These are phyloP conservation scores for Cylindrodendrum hubeiense DNA, from an alignment of 2,329 filamentous ascomycete species.

Conservation along the genomic window DNA sequence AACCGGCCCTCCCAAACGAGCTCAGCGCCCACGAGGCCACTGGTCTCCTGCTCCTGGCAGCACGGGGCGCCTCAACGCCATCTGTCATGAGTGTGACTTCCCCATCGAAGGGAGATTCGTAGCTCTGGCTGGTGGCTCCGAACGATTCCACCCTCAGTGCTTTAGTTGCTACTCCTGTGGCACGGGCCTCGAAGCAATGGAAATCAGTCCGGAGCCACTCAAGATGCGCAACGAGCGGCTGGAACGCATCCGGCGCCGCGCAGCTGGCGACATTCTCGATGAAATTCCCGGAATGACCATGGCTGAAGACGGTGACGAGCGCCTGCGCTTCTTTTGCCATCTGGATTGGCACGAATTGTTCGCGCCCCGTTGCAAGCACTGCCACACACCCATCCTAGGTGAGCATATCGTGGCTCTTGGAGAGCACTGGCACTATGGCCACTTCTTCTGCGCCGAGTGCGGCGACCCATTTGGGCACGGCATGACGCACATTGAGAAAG, in stretches of 20 bases:
- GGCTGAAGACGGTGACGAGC: conserved; percentile 78
- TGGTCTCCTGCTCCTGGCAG: conserved; percentile 68
- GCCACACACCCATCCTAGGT: conserved; percentile 95
- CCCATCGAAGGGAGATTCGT: conserved; percentile 94
- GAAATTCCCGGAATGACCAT: conserved; percentile 74
- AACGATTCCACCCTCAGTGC: conserved; percentile 92
- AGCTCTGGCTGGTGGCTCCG: conserved; percentile 77
- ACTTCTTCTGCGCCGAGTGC: conserved; percentile 99
- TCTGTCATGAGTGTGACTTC: conserved; percentile 85
- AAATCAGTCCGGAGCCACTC: conserved; percentile 94
- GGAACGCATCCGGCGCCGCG: conserved; percentile 75
- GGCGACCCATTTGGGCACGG: conserved; percentile 89
- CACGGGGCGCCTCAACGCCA: conserved; percentile 70
- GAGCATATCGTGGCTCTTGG: conserved; percentile 95
- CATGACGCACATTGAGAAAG: conserved; percentile 87
- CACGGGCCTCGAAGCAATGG: conserved; percentile 91
- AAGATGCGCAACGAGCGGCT: conserved; percentile 77
- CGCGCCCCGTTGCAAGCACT: conserved; percentile 93
- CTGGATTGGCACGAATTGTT: conserved; percentile 98
- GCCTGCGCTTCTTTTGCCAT: conserved; percentile 92
- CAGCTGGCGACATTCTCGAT: conserved; percentile 67
- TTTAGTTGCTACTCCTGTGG: conserved; percentile 91
- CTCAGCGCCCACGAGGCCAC: conserved; percentile 62
- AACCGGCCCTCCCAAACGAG: conserved; percentile 48
- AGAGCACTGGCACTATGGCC: conserved; percentile 95